Conservation (phyloP, 441 rosid species). For the Viola pubescens region DNA sequence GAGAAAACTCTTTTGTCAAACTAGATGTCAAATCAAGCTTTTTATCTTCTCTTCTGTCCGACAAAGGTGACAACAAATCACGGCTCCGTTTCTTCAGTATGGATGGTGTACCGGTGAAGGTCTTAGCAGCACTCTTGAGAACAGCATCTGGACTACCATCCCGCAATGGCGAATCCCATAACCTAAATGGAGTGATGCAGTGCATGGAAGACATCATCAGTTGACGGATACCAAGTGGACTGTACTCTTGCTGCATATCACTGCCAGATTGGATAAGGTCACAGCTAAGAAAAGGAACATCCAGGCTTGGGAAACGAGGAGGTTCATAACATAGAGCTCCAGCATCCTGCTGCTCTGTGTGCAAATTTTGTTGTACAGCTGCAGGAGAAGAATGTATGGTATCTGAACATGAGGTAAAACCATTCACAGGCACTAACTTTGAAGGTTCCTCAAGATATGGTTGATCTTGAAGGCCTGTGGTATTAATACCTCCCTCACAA, state of each 20-base stretch:
- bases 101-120: constrained; percentile 70
- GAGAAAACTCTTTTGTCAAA: constrained; percentile 68
- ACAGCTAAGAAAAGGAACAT: constrained; percentile 91
- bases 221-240: constrained; percentile 98
- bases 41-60: constrained; percentile 77
- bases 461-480: constrained; percentile 36
- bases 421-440: constrained; percentile 57
- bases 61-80: constrained; percentile 79
- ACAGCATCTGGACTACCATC: constrained; percentile 70
- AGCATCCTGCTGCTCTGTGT: constrained; percentile 39
- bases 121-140: constrained; percentile 72
- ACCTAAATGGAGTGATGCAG: constrained; percentile 79
- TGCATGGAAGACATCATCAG: constrained; percentile 80
- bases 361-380: constrained; percentile 28
- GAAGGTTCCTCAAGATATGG: constrained; percentile 44
- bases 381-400: constrained; percentile 27
- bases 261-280: constrained; percentile 77
- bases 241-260: constrained; percentile 85
- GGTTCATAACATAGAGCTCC: constrained; percentile 93
- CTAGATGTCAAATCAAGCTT: constrained; percentile 54
- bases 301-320: constrained; percentile 93
- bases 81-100: constrained; percentile 82
- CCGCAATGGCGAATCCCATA: constrained; percentile 87
- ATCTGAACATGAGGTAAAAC: constrained; percentile 43
- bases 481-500: constrained; percentile 32